A percentile compares a stretch with the other conserved stretches of the same genome.
Evolutionary conservation across 805 yeast genomes (phyloP).

Genomic region (Scheffersomyces ergatensis): DNA sequence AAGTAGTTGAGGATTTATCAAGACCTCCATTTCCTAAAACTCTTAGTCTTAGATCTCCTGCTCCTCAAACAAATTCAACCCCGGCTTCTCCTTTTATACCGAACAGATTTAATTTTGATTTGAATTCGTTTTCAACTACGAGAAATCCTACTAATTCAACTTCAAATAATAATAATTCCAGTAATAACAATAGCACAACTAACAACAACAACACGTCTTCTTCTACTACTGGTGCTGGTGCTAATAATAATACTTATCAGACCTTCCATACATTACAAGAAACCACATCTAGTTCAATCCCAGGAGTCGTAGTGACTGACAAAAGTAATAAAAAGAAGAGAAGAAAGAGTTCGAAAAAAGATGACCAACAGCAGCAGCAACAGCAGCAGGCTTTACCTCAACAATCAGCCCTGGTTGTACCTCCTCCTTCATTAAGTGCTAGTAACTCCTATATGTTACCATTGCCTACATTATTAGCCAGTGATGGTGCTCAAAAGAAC

Average conservation of each 20-base stretch:
- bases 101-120: slow-evolving; percentile 15
- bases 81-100: slow-evolving; percentile 19
- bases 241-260: background rate
- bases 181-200: background rate
- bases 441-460: slow-evolving; percentile 10
- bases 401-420: slow-evolving; percentile 13
- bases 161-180: background rate
- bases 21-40: slow-evolving; percentile 7
- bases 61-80: slow-evolving; percentile 9
- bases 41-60: slow-evolving; percentile 7
- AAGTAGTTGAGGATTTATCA: slow-evolving; percentile 2
- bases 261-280: background rate
- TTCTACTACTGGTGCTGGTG: background rate
- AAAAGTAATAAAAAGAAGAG: background rate
- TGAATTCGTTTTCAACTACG: slow-evolving; percentile 9
- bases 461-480: slow-evolving; percentile 10
- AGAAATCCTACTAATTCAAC: slow-evolving; percentile 1
- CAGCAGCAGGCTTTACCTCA: slow-evolving; percentile 13
- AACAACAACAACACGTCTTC: background rate
- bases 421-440: slow-evolving; percentile 3
- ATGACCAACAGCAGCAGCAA: slow-evolving; percentile 6
- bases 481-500: slow-evolving; percentile 1
- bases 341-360: slow-evolving; percentile 1
- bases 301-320: background rate
- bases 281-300: background rate